Evolutionary conservation across 148 eudicot species (phyloP), one percentile per base, ranked within the genome.

Genomic region (Rhododendron simsii): DNA sequence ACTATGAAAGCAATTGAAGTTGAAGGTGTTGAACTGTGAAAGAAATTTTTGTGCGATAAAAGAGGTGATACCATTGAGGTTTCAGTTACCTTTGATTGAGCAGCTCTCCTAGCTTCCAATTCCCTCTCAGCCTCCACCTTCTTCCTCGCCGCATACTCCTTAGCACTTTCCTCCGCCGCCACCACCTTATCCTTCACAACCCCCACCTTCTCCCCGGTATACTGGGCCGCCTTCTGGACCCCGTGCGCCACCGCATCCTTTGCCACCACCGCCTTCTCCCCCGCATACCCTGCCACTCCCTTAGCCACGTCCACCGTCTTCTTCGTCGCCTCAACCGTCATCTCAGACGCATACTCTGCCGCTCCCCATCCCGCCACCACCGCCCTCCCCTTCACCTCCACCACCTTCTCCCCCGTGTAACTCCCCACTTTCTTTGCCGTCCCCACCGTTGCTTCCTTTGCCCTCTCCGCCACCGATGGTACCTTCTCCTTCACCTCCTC

Each of bases 331-430:
- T 83, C 96, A 41, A 88, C 92, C 3, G 93, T 90, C 63, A 83
- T 80, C 83, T 90, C 96, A 0, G 89, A 41, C 0, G 93, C 89
- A 18, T 15, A 85, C 37, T 93, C 93, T 0, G 93, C 95, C 0
- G 92, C 92, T 7, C 90, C 92, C 98, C 98, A 95, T 0, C 93
- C 95, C 0, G 90, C 92, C 86, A 91, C 93, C 28, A 86, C 93
- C 11, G 93, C 96, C 87, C 86, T 89, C 61, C 92, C 98, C 90
- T 90, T 93, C 48, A 90, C 94, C 20, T 23, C 88, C 39, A 65
- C 93, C 0, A 92, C 98, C 81, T 92, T 93, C 82, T 92, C 91
- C 0, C 91, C 91, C 0, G 90, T 90, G 41, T 91, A 90, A 21
- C 91, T 85, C 0, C 92, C 92, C 1, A 90, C 88, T 0, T 53